These are phyloP conservation scores for Hyaloscypha bicolor DNA, from an alignment of 495 filamentous ascomycete species.

Conservation along the genomic window DNA sequence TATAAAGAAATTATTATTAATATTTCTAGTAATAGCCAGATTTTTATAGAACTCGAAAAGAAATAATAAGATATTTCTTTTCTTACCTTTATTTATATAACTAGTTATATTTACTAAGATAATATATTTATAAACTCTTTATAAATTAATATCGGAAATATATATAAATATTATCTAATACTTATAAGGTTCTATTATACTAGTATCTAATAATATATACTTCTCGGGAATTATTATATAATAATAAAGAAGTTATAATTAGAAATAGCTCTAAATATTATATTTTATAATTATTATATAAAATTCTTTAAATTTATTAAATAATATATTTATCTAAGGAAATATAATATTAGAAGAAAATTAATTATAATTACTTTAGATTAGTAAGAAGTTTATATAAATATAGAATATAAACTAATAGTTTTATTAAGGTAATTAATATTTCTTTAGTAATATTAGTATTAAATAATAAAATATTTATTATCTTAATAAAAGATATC, in stretches of 20 bases:
- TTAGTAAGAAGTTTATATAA: no score
- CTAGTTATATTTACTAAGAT: constrained; percentile 20
- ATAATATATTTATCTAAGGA: no score
- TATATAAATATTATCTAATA: constrained; percentile 8
- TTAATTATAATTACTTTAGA: no score
- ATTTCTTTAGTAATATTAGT: no score
- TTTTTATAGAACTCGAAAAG: constrained; percentile 17
- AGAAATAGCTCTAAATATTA: not conserved
- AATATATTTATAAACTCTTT: constrained; percentile 17
- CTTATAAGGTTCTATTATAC: constrained; percentile 16
- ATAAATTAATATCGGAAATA: constrained; percentile 21
- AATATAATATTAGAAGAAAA: no score
- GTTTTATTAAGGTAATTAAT: no score
- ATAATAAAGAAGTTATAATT: constrained; percentile 9
- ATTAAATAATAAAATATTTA: no score
- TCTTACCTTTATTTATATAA: constrained; percentile 11
- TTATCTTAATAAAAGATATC: no score
- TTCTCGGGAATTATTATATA: constrained; percentile 12
- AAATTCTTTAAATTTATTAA: no score
- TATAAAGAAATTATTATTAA: constrained; percentile 23
- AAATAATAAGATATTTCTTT: constrained; percentile 15
- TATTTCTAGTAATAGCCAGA: constrained; percentile 16
- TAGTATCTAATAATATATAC: constrained; percentile 19
- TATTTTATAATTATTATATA: no score
- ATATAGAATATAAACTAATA: no score